These are phyloP conservation scores for Asterophora lycoperdoides DNA, from an alignment of 768 basidiomycete genomes.

Conservation along the genomic window DNA sequence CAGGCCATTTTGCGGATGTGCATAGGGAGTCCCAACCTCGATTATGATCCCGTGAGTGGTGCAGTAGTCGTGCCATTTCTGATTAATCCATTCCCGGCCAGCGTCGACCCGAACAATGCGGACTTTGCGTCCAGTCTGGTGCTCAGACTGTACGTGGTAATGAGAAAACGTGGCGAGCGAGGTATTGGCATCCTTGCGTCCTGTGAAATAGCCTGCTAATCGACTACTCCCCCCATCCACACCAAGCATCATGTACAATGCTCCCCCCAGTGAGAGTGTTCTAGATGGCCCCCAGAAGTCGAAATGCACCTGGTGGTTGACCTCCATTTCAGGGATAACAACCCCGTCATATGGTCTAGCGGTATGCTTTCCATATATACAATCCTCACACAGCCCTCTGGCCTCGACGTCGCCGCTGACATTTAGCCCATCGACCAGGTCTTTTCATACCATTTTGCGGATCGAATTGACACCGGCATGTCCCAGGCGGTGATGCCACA, in stretches of 20 bases:
- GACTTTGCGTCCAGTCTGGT: constrained; percentile 13
- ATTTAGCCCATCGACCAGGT: constrained; percentile 18
- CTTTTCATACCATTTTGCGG: constrained; percentile 9
- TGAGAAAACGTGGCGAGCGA: constrained; percentile 14
- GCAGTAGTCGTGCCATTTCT: too few species aligned
- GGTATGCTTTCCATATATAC: not conserved
- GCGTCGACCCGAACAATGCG: constrained; percentile 17
- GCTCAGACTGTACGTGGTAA: constrained; percentile 12
- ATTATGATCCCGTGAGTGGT: too few species aligned
- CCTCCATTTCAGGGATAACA: not conserved
- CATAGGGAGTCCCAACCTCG: too few species aligned
- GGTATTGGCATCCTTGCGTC: constrained; percentile 18
- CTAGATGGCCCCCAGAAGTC: constrained; percentile 27
- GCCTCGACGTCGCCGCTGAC: constrained; percentile 4
- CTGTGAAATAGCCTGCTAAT: too few species aligned
- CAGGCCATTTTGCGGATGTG: too few species aligned
- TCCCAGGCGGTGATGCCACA: constrained; percentile 25
- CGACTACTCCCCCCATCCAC: too few species aligned
- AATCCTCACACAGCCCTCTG: constrained; percentile 21
- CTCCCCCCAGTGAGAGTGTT: too few species aligned
- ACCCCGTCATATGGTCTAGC: too few species aligned
- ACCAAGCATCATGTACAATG: too few species aligned
- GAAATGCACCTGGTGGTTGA: not conserved
- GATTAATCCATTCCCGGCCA: too few species aligned
- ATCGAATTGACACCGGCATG: constrained; percentile 17